These are phyloP conservation scores for Pythium apleroticum DNA, from an alignment of 352 stramenopile species.

Conservation along the genomic window DNA sequence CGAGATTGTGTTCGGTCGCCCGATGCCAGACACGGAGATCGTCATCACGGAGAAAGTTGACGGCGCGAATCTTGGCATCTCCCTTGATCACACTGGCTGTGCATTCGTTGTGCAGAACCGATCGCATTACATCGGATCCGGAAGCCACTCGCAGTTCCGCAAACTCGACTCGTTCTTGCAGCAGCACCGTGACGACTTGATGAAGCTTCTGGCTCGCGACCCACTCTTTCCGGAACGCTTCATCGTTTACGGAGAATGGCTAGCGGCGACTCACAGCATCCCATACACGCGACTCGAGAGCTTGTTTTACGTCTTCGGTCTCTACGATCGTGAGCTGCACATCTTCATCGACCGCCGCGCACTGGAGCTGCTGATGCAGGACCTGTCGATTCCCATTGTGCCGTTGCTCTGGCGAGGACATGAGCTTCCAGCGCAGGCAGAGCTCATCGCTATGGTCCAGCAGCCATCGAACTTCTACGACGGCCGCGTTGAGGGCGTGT, in stretches of 20 bases:
- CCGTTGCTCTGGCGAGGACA: conserved; percentile 43
- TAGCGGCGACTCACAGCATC: conserved; percentile 78
- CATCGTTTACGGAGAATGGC: conserved; percentile 84
- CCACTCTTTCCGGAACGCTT: conserved; percentile 59
- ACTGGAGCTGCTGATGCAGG: conserved; percentile 25
- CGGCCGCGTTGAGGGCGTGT: conserved; percentile 49
- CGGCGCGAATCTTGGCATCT: conserved; percentile 84
- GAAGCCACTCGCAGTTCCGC: conserved; percentile 67
- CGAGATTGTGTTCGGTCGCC: conserved; percentile 14
- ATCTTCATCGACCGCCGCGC: conserved; percentile 15
- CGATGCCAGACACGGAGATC: conserved; percentile 31
- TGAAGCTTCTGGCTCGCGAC: conserved; percentile 45
- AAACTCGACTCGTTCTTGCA: conserved; percentile 60
- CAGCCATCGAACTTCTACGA: conserved; percentile 44
- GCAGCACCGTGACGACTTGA: conserved; percentile 39
- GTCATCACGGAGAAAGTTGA: conserved; percentile 85
- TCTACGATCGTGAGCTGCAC: conserved; percentile 60
- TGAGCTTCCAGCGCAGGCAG: conserved; percentile 28
- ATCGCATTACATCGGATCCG: conserved; percentile 59
- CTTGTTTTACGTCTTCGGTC: conserved; percentile 79
- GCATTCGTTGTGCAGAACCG: conserved; percentile 76
- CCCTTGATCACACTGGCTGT: conserved; percentile 41
- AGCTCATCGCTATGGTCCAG: conserved; percentile 43
- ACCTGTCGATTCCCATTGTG: conserved; percentile 37
- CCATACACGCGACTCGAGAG: conserved; percentile 63